phyloP scores from a whole-genome alignment of 2,329 filamentous ascomycete species.

The Aureobasidium namibiae region DNA sequence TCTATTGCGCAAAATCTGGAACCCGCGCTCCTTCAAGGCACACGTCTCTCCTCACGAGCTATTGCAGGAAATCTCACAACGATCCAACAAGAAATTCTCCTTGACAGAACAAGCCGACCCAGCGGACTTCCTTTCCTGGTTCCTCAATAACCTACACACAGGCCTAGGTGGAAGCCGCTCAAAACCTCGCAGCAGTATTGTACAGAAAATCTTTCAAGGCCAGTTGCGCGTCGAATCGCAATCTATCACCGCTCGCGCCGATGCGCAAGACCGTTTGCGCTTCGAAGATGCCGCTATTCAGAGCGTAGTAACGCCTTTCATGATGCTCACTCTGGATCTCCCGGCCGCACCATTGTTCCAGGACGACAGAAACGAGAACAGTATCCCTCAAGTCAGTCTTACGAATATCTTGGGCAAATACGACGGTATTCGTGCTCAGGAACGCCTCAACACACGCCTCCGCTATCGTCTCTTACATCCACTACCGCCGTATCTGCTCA shows the following conservation, averaged over 20 bases:
- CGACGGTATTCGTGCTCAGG: slow-evolving; percentile 78
- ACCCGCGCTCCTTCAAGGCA: slow-evolving; percentile 87
- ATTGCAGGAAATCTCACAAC: slow-evolving; percentile 84
- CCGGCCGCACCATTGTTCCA: slow-evolving; percentile 91
- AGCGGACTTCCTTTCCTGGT: slow-evolving; percentile 95
- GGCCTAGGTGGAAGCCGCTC: slow-evolving; percentile 83
- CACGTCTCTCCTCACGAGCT: slow-evolving; percentile 97
- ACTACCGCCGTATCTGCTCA: slow-evolving; percentile 79
- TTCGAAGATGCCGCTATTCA: slow-evolving; percentile 90
- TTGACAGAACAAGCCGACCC: slow-evolving; percentile 88
- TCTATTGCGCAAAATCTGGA: slow-evolving; percentile 95
- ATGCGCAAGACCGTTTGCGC: slow-evolving; percentile 75
- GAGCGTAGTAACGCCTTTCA: slow-evolving; percentile 68
- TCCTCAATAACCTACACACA: slow-evolving; percentile 90
- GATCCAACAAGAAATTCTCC: slow-evolving; percentile 86
- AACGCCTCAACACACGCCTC: slow-evolving; percentile 79
- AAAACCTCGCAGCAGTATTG: slow-evolving; percentile 73
- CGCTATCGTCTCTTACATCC: slow-evolving; percentile 86
- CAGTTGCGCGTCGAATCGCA: slow-evolving; percentile 88
- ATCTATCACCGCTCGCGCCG: slow-evolving; percentile 82
- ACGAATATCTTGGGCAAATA: slow-evolving; percentile 83
- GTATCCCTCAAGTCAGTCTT: slow-evolving; percentile 87
- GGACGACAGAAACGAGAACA: slow-evolving; percentile 87
- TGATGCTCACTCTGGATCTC: slow-evolving; percentile 88
- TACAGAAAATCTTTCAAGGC: slow-evolving; percentile 92